These are phyloP conservation scores for Colletotrichum costaricense DNA, from an alignment of 2,329 filamentous ascomycete species.

Conservation along the genomic window DNA sequence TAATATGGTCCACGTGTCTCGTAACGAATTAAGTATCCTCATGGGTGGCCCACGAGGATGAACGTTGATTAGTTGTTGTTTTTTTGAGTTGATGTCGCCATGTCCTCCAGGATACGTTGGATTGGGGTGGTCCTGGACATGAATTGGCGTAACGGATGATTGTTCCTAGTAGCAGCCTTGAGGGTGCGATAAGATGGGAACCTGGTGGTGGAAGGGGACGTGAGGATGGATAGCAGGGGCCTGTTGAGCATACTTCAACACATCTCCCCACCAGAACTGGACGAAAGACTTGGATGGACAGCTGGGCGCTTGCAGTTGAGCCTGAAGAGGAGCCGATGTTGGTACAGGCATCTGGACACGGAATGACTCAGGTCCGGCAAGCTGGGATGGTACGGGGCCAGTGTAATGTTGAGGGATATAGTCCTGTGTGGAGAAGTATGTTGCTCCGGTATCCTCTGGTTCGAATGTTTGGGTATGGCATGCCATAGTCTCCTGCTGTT, in stretches of 20 bases:
- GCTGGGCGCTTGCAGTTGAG: constrained; percentile 44
- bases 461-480: constrained; percentile 58
- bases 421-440: constrained; percentile 57
- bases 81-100: background rate
- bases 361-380: constrained; percentile 40
- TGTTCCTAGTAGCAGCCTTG: constrained; percentile 61
- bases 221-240: constrained; percentile 60
- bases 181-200: constrained; percentile 62
- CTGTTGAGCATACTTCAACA: constrained; percentile 64
- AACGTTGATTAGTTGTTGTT: background rate
- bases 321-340: constrained; percentile 49
- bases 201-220: constrained; percentile 63
- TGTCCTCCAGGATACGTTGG: background rate
- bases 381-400: constrained; percentile 48
- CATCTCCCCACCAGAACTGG: constrained; percentile 62
- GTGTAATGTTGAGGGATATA: constrained; percentile 59
- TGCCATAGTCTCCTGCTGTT: constrained; percentile 55
- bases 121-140: background rate
- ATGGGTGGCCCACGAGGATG: constrained; percentile 3
- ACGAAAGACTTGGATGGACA: constrained; percentile 61
- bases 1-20: constrained; percentile 19
- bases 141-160: constrained; percentile 20
- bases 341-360: constrained; percentile 43
- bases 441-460: constrained; percentile 55
- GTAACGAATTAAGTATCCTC: constrained; percentile 19